These are phyloP conservation scores for Trichoderma brevicompactum DNA, from an alignment of 2,329 filamentous ascomycete species.

Conservation along the genomic window DNA sequence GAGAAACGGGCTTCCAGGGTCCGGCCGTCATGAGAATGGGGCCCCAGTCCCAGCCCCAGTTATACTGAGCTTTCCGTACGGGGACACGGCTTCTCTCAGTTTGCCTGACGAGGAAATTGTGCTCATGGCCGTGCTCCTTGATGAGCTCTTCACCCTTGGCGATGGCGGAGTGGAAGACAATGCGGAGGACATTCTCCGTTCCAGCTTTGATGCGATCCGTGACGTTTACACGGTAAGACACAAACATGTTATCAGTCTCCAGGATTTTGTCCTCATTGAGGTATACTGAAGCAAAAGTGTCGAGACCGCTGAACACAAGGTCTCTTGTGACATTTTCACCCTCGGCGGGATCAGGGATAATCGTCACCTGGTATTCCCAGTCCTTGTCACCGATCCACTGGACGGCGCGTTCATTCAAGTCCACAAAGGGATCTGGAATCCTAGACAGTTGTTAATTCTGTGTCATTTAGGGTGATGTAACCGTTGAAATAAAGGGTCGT, in stretches of 20 bases:
- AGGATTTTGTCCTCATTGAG: slow-evolving; percentile 60
- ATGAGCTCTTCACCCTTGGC: slow-evolving; percentile 57
- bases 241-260: slow-evolving; percentile 66
- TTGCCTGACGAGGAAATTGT: slow-evolving; percentile 57
- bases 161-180: slow-evolving; percentile 61
- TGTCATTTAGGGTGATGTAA: not conserved
- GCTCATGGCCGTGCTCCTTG: slow-evolving; percentile 56
- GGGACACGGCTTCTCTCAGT: slow-evolving; percentile 46
- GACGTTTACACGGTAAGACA: slow-evolving; percentile 60
- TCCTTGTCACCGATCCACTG: slow-evolving; percentile 66
- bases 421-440: slow-evolving; percentile 61
- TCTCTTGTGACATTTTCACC: slow-evolving; percentile 39
- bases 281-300: slow-evolving; percentile 64
- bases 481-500: not conserved
- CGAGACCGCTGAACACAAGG: slow-evolving; percentile 66
- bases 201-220: slow-evolving; percentile 45
- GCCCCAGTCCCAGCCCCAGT: slow-evolving; percentile 76
- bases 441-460: slow-evolving; percentile 32
- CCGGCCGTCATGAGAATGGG: slow-evolving; percentile 65
- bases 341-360: slow-evolving; percentile 35
- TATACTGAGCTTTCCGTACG: slow-evolving; percentile 67
- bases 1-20: slow-evolving; percentile 67
- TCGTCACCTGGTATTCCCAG: slow-evolving; percentile 60
- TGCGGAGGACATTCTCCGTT: slow-evolving; percentile 54
- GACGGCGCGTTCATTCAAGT: slow-evolving; percentile 63